Evolutionary conservation across 2,329 filamentous ascomycete genomes (phyloP).

Genomic region (Xylaria digitata): DNA sequence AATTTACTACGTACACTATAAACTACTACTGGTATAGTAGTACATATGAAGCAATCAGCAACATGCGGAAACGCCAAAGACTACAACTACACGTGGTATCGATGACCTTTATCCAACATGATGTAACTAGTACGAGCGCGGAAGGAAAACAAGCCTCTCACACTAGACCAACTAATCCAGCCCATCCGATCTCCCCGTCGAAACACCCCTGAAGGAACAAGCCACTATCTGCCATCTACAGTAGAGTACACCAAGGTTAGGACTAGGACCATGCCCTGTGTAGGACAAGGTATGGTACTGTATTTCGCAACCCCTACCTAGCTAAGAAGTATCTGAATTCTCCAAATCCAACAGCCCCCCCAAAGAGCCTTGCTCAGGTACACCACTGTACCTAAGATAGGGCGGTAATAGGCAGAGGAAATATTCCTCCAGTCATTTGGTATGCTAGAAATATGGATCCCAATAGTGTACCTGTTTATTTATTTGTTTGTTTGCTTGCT

Average conservation of each 20-base stretch:
- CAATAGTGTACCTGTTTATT: too few species aligned
- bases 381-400: too few species aligned
- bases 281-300: background rate
- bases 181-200: background rate
- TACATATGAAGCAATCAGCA: background rate
- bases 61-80: background rate
- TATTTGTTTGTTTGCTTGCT: too few species aligned
- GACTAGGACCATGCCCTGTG: background rate
- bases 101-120: slow-evolving; percentile 20
- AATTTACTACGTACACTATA: too few species aligned
- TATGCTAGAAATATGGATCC: too few species aligned
- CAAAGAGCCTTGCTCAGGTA: too few species aligned
- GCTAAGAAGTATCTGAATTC: background rate
- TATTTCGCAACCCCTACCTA: background rate
- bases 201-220: slow-evolving; percentile 17
- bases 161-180: slow-evolving; percentile 5
- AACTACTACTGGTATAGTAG: too few species aligned
- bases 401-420: too few species aligned
- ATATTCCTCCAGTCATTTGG: too few species aligned
- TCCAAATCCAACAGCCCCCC: background rate
- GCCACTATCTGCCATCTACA: background rate
- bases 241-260: background rate
- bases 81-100: slow-evolving; percentile 1
- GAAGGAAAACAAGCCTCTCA: background rate
- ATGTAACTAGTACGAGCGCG: background rate